phyloP scores from a whole-genome alignment of 2,329 filamentous ascomycete genomes.

The Stachybotrys elegans region DNA sequence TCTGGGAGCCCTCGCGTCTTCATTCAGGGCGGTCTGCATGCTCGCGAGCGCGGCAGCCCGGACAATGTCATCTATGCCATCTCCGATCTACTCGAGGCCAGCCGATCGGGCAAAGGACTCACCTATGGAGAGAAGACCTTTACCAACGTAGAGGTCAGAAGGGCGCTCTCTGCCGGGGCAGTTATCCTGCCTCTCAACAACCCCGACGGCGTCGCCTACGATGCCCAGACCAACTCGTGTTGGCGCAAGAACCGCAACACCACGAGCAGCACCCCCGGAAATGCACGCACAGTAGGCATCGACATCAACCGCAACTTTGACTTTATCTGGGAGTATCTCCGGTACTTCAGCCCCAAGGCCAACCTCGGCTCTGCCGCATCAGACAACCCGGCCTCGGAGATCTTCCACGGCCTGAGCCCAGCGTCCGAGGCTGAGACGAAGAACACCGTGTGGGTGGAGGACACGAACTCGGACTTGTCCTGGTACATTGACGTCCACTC shows the following conservation, averaged over 20 bases:
- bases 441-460: conserved; percentile 48
- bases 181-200: conserved; percentile 48
- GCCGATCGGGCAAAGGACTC: conserved; percentile 42
- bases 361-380: conserved; percentile 31
- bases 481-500: conserved; percentile 59
- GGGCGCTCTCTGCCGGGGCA: conserved; percentile 46
- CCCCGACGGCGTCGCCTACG: conserved; percentile 48
- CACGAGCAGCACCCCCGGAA: conserved; percentile 23
- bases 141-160: conserved; percentile 45
- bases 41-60: conserved; percentile 52
- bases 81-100: conserved; percentile 49
- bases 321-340: conserved; percentile 49
- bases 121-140: conserved; percentile 48
- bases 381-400: conserved; percentile 34
- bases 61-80: conserved; percentile 55
- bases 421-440: conserved; percentile 53
- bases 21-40: conserved; percentile 49
- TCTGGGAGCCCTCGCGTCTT: conserved; percentile 41
- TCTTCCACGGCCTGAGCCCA: conserved; percentile 45
- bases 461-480: conserved; percentile 41
- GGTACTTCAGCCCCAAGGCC: conserved; percentile 35
- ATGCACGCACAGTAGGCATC: conserved; percentile 33
- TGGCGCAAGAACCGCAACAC: conserved; percentile 55
- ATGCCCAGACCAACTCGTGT: conserved; percentile 43
- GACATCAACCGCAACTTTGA: conserved; percentile 56